phyloP scores from a whole-genome alignment of 129 eudicot genomes.

The Lactuca sativa region DNA sequence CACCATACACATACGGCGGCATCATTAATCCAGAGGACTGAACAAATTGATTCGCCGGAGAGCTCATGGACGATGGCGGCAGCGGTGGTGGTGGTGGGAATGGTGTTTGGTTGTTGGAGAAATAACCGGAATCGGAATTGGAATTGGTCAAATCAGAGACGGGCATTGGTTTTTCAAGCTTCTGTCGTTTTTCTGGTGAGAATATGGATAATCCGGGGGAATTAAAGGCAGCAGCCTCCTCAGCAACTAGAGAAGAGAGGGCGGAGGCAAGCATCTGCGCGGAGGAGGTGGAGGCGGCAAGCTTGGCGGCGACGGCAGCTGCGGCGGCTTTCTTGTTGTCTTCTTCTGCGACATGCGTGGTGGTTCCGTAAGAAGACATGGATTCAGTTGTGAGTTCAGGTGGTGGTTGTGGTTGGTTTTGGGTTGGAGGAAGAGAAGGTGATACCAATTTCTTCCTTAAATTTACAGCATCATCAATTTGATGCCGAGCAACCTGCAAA shows the following conservation, averaged over 20 bases:
- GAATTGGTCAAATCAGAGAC: conserved; percentile 36
- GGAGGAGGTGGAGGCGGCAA: conserved; percentile 87
- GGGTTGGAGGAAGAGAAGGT: conserved; percentile 4
- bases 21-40: conserved; percentile 50
- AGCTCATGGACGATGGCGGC: conserved; percentile 44
- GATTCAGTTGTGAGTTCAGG: conserved; percentile 19
- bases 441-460: conserved; percentile 46
- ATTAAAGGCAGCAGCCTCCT: conserved; percentile 67
- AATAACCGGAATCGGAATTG: conserved; percentile 41
- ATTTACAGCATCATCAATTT: conserved; percentile 46
- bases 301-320: conserved; percentile 92
- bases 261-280: conserved; percentile 81
- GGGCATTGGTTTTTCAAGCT: conserved; percentile 52
- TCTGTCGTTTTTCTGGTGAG: conserved; percentile 63
- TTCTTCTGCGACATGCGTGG: conserved; percentile 53
- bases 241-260: conserved; percentile 90
- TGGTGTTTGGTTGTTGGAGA: conserved; percentile 39
- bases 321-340: conserved; percentile 73
- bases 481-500: conserved; percentile 69
- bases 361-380: conserved; percentile 31
- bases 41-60: conserved; percentile 50
- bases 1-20: conserved; percentile 59
- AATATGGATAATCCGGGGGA: conserved; percentile 42
- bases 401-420: not conserved
- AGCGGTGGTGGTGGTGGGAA: conserved; percentile 52